phyloP scores from a whole-genome alignment of 768 basidiomycete species.

The Peribolospora kevripleyi region DNA sequence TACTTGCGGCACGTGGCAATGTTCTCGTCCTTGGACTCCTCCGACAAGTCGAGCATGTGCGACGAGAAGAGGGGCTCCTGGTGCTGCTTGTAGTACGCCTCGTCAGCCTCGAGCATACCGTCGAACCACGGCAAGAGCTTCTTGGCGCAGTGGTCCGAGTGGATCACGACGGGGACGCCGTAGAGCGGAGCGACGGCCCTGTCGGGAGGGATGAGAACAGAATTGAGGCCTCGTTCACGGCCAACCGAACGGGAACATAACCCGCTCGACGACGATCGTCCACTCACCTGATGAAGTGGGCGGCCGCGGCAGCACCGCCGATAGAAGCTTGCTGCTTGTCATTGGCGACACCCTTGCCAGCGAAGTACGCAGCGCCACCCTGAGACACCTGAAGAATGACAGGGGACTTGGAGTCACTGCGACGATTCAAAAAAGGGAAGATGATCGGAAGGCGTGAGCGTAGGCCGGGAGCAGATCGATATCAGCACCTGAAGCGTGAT shows the following conservation, averaged over 20 bases:
- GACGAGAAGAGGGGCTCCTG: constrained; percentile 66
- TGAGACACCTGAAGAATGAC: constrained; percentile 97
- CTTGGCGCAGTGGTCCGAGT: constrained; percentile 95
- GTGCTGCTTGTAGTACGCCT: constrained; percentile 74
- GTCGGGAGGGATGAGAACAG: not conserved
- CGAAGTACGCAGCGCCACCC: constrained; percentile 85
- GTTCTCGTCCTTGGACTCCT: constrained; percentile 58
- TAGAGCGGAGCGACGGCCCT: constrained; percentile 6
- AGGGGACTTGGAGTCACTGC: constrained; percentile 78
- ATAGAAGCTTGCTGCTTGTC: constrained; percentile 89
- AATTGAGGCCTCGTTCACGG: too few relatives aligned
- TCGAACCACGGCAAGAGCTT: constrained; percentile 99
- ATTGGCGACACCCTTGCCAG: constrained; percentile 86
- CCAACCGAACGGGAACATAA: not conserved
- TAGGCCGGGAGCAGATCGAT: not conserved
- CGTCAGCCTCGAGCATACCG: constrained; percentile 86
- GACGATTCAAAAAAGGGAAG: not conserved
- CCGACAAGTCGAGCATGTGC: constrained; percentile 97
- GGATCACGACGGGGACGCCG: constrained; percentile 70
- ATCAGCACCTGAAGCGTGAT: not conserved
- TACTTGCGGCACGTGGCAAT: constrained; percentile 81
- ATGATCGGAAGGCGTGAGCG: not conserved
- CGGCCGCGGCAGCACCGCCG: constrained; percentile 72
- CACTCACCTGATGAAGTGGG: constrained; percentile 49
- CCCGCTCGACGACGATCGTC: not conserved